Evolutionary conservation across 208 protist genomes (phyloP), one percentile per base, ranked within the genome.

Genomic region (Entamoeba dispar): DNA sequence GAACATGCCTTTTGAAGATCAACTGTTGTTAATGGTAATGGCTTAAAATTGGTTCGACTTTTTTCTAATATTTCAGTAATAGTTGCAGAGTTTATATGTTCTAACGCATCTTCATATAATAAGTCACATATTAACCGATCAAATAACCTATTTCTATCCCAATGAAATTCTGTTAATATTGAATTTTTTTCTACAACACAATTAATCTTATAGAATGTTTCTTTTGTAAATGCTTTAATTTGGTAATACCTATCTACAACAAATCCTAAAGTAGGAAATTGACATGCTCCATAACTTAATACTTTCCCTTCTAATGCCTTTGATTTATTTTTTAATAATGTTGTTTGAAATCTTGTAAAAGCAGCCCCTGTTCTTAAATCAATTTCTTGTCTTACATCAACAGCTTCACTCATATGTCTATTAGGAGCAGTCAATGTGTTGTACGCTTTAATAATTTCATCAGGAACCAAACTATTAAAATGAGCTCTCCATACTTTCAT

Each of bases 1-100:
- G 98, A 95, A 34, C 97, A 97, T 0, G 98, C 92, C 92, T 98
- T 99, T 94, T 99, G 98, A 57, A 99, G 90, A 92, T 97, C 96
- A n/a, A 99, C 98, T 0, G 98, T 99, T 38, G 97, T 97, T 15
- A 99, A 95, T 0, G 98, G 98, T 17, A 98, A 93, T 5, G 98
- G 98, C 50, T 95, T 93, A 17, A 91, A 91, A 6, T 92, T 92
- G 14, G 5, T 43, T n/a, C 12, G 6, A 7, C 4, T 14, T 31
- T 31, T 61, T 38, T 50, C 10, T 17, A n/a, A 19, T 34, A 61
- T 38, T 2, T 52, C 91, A 31, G 15, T 61, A 22, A 92, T n/a
- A 34, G 4, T 6, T 19, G 49, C 91, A n/a, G 15, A 27, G 10
- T 61, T 14, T 3, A 34, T 43, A n/a, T 43, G 6, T 17, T 61